phyloP scores from a whole-genome alignment of 352 stramenopile species.

The Phytophthora foliorum region DNA sequence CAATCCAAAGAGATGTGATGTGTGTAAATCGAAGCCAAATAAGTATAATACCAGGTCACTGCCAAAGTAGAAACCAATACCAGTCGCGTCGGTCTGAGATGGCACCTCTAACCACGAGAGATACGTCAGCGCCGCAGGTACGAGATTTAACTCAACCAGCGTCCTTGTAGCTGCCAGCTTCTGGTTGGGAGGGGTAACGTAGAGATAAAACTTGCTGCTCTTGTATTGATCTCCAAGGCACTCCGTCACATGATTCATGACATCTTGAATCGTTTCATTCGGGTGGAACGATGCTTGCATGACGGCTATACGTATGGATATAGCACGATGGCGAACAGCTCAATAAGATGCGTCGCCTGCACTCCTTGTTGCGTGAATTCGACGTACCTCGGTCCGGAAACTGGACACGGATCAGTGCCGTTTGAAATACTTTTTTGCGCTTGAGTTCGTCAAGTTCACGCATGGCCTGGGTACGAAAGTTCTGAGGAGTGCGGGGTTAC shows the following conservation, averaged over 20 bases:
- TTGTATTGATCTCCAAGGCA: conserved; percentile 46
- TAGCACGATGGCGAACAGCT: background rate
- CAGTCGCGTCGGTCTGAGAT: conserved; percentile 21
- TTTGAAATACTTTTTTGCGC: conserved; percentile 85
- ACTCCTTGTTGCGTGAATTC: background rate
- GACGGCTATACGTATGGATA: conserved; percentile 52
- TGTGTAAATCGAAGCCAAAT: conserved; percentile 7
- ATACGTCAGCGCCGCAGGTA: conserved; percentile 82
- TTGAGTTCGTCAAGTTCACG: conserved; percentile 89
- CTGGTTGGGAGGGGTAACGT: conserved; percentile 80
- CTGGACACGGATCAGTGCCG: conserved; percentile 80
- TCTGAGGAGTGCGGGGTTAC: conserved; percentile 36
- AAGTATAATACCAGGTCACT: conserved; percentile 70
- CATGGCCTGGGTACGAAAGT: conserved; percentile 90
- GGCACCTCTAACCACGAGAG: conserved; percentile 70
- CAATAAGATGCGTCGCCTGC: background rate
- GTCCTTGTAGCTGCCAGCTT: conserved; percentile 68
- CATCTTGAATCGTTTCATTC: conserved; percentile 78
- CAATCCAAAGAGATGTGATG: background rate
- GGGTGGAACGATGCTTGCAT: conserved; percentile 89
- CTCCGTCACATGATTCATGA: conserved; percentile 71
- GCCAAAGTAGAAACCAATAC: conserved; percentile 67
- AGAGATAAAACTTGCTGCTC: conserved; percentile 71
- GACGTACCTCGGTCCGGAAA: conserved; percentile 84
- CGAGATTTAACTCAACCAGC: conserved; percentile 73